Evolutionary conservation across 1,139 yeast species (phyloP), one percentile per base, ranked within the genome.

Genomic region (Hansenula lynferdii): DNA sequence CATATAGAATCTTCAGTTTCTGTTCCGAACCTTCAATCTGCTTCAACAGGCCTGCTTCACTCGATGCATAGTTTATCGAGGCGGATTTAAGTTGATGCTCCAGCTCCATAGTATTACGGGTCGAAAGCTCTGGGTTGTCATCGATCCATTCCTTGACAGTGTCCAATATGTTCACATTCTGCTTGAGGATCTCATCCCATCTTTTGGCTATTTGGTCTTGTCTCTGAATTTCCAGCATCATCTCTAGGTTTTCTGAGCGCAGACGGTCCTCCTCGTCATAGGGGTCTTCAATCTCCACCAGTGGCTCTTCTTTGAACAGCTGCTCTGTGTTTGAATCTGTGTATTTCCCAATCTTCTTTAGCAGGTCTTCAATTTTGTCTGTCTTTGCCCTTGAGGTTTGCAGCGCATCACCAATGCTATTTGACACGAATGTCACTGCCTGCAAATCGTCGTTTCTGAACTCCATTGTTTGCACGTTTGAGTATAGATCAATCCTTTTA

Each of bases 161-260:
- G 6, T 58, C 61, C 5, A 71, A 52, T 23, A 72, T 60, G 14
- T 66, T 70, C 29, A 65, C 58, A 44, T 71, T 68, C 44, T 70
- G 72, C 19, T 50, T 53, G 3, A 70, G 51, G 21, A 71, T 43
- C 22, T 62, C 66, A n/a, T 47, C 37, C 41, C 72, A 51, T 45
- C 65, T 67, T 14, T 51, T 60, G 2, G 61, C 43, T 2, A 69
- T 37, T 41, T 52, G 67, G 31, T 70, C 75, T 40, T 71, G 72
- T 35, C 65, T 57, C 47, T 72, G 77, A 2, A 74, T 54, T 25
- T 66, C 70, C 67, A 69, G 60, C 8, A 72, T 56, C 25, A 70
- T 44, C 12, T 53, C 54, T 6, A 70, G 41, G 34, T 77, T 53
- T 42, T 65, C 64, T 20, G 49, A 48, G 40, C 71, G 70, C 19